Conservation (phyloP, 2,329 filamentous ascomycete species). For the Aspergillus uvarum region DNA sequence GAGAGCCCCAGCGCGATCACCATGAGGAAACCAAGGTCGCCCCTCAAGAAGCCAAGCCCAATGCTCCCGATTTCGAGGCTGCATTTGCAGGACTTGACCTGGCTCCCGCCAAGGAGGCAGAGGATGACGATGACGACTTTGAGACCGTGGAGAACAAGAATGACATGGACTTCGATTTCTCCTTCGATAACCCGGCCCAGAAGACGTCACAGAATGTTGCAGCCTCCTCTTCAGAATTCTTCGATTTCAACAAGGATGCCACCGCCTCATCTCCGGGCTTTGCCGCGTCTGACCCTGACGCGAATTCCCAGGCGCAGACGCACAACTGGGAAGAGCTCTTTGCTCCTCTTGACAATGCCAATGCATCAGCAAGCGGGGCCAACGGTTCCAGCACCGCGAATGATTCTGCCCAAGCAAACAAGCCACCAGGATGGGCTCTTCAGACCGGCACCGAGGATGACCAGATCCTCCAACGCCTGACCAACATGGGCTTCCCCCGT, state of each 20-base stretch:
- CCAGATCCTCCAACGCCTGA: conserved; percentile 84
- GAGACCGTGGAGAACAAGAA: conserved; percentile 34
- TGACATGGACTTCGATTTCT: conserved; percentile 46
- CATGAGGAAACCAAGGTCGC: conserved; percentile 7
- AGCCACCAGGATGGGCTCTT: conserved; percentile 63
- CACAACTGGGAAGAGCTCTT: conserved; percentile 98
- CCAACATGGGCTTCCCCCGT: conserved; percentile 82
- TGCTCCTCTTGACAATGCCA: conserved; percentile 65
- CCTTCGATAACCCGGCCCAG: conserved; percentile 44
- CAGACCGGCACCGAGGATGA: conserved; percentile 81
- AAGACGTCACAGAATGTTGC: conserved; percentile 23
- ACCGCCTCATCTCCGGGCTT: conserved; percentile 40
- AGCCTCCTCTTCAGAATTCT: conserved; percentile 38
- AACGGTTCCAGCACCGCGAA: conserved; percentile 15
- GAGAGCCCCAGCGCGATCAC: conserved; percentile 31
- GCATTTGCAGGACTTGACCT: conserved; percentile 47
- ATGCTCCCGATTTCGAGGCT: conserved; percentile 47
- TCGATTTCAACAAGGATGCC: conserved; percentile 37
- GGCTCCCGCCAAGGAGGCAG: conserved; percentile 46
- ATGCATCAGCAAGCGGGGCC: conserved; percentile 22
- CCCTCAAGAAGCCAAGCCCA: conserved; percentile 28
- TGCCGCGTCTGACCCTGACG: conserved; percentile 40
- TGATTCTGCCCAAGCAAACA: conserved; percentile 9
- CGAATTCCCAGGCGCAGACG: conserved; percentile 41
- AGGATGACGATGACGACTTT: conserved; percentile 60